phyloP scores from a whole-genome alignment of 1,139 yeast genomes.

The Candida albicans region DNA sequence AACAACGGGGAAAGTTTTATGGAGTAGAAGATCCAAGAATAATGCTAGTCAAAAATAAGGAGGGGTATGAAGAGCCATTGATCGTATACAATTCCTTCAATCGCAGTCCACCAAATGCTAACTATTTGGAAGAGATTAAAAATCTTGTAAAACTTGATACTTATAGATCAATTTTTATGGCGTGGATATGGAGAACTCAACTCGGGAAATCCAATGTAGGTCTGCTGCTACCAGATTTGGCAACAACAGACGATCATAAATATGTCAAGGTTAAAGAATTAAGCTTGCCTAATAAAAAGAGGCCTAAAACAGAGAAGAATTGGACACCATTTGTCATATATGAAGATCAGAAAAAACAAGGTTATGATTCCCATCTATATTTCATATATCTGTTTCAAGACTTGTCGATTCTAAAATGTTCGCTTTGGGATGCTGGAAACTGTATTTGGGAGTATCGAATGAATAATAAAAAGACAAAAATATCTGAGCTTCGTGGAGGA shows the following conservation, averaged over 20 bases:
- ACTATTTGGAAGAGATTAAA: constrained; percentile 2
- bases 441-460: constrained; percentile 14
- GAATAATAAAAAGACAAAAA: constrained; percentile 10
- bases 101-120: constrained; percentile 19
- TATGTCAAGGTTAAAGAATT: constrained; percentile 28
- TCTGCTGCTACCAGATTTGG: constrained; percentile 19
- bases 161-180: constrained; percentile 25
- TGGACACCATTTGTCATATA: constrained; percentile 42
- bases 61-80: constrained; percentile 40
- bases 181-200: constrained; percentile 34
- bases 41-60: constrained; percentile 27
- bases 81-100: constrained; percentile 36
- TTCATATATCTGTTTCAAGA: constrained; percentile 40
- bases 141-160: constrained; percentile 13
- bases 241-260: constrained; percentile 17
- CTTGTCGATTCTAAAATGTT: constrained; percentile 36
- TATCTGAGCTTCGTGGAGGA: constrained; percentile 39
- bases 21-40: constrained; percentile 48
- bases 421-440: constrained; percentile 22
- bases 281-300: constrained; percentile 21
- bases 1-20: constrained; percentile 24
- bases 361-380: constrained; percentile 28
- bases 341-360: constrained; percentile 18
- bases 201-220: constrained; percentile 29
- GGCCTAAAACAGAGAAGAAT: constrained; percentile 27